Base-by-base conservation (phyloP, 306 rosid species). In the Malus fusca region DNA sequence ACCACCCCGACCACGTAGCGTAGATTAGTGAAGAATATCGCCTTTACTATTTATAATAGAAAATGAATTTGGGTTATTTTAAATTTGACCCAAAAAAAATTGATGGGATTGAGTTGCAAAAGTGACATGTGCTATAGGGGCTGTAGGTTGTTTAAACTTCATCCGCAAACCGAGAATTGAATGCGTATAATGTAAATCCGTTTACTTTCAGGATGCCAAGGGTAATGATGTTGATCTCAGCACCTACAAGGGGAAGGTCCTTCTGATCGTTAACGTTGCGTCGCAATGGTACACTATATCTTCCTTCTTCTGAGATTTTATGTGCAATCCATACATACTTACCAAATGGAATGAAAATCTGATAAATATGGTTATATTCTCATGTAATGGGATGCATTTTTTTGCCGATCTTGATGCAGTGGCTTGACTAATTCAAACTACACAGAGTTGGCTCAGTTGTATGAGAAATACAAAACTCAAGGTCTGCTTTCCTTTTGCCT, bases 361-460 rank as follows among this genome's bases (percentile, higher is more conserved):
- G 53, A 15, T 48, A 48, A 48, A 15, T 15, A 14, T 48, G 53
- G 53, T 48, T 14, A 48, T 48, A 14, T 48, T 48, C 53, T 48
- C 53, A 48, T 48, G 17, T 14, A 48, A 14, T 48, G 53, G 53
- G 19, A 48, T 48, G 31, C n/a, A 14, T 10, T 59, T 1, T 1
- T 73, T 19, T 23, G 26, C 58, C 23, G 15, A 5, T 25, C 8
- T 0, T 73, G 73, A 82, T 86, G 89, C 90, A 92, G 99, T 92
- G 99, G 99, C 82, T 89, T 95, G 92, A 90, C 97, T 69, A 90
- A 90, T 82, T 90, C 99, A 12, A 95, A 95, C 81, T 95, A 95
- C 90, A 92, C 99, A 4, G 97, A 95, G 87, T 96, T 95, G 84
- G 78, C 60, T 68, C 92, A 95, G 78, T 13, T 95, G 90, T 95